Evolutionary conservation across 2,329 filamentous ascomycete genomes (phyloP).

Genomic region (Aspergillus transmontanensis): DNA sequence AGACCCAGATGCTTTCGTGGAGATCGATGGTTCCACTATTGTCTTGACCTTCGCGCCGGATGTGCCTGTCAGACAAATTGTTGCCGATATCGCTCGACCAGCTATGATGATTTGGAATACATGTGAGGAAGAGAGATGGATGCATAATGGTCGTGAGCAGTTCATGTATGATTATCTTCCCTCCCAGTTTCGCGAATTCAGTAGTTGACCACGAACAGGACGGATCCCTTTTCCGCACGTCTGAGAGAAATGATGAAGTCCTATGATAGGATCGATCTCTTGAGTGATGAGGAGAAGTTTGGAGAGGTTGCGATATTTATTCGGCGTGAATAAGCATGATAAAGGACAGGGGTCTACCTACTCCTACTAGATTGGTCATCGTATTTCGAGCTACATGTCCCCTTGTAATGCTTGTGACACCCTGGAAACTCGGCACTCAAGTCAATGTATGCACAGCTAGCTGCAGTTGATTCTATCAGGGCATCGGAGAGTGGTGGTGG

Average conservation of each 20-base stretch:
- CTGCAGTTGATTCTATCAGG: not conserved
- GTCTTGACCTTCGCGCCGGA: slow-evolving; percentile 32
- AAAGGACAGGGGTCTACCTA: too few relatives aligned
- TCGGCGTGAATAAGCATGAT: not conserved
- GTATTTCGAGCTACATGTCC: too few relatives aligned
- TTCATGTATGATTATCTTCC: not conserved
- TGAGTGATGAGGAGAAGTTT: not conserved
- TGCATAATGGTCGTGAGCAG: not conserved
- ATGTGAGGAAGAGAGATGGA: not conserved
- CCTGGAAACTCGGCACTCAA: too few relatives aligned
- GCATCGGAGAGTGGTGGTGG: not conserved
- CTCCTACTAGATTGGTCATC: too few relatives aligned
- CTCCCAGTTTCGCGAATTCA: not conserved
- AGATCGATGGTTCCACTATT: slow-evolving; percentile 33
- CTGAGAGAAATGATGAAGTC: not conserved
- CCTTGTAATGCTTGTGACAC: too few relatives aligned
- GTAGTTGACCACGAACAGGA: not conserved
- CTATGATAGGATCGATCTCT: not conserved
- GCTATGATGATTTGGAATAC: slow-evolving; percentile 19
- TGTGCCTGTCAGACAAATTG: slow-evolving; percentile 35
- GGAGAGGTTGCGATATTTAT: not conserved
- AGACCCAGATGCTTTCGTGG: slow-evolving; percentile 30
- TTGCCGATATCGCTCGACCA: slow-evolving; percentile 36
- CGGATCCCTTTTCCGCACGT: not conserved
- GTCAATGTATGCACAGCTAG: not conserved